Evolutionary conservation across 192 early-diverging fungal genomes (phyloP).

Genomic region (Entomortierella lignicola): DNA sequence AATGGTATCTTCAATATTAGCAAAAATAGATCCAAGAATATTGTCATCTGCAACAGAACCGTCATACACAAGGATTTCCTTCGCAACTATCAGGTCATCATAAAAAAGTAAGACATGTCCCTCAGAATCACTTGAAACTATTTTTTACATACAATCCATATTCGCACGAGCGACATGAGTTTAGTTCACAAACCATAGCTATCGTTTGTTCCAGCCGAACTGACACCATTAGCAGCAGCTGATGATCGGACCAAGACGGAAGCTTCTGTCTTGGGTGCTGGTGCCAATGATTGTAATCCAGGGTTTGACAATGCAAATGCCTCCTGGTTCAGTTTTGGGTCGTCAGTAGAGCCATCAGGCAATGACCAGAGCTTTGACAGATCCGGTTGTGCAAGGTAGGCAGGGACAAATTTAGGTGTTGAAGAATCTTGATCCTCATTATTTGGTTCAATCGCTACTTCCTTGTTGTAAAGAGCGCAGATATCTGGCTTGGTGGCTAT

Average conservation of each 20-base stretch:
- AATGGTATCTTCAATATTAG: slow-evolving; percentile 58
- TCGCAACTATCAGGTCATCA: slow-evolving; percentile 32
- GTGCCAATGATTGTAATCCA: slow-evolving; percentile 4
- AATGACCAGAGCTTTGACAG: slow-evolving; percentile 75
- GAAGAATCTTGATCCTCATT: slow-evolving; percentile 10
- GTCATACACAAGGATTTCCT: slow-evolving; percentile 69
- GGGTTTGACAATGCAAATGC: slow-evolving; percentile 45
- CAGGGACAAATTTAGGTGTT: slow-evolving; percentile 64
- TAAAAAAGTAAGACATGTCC: background rate
- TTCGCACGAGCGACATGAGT: too few relatives aligned
- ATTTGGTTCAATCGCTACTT: background rate
- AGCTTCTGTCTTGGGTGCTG: slow-evolving; percentile 16
- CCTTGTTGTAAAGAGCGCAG: slow-evolving; percentile 56
- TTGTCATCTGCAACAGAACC: slow-evolving; percentile 56
- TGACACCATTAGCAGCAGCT: background rate
- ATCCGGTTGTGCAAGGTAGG: slow-evolving; percentile 74
- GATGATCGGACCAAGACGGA: background rate
- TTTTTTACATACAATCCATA: background rate
- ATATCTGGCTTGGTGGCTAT: slow-evolving; percentile 65
- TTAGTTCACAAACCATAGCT: background rate
- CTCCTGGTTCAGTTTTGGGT: slow-evolving; percentile 48
- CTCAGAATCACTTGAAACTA: background rate
- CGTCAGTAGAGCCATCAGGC: slow-evolving; percentile 68
- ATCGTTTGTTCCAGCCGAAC: background rate
- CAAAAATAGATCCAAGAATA: slow-evolving; percentile 72